Base-by-base conservation (phyloP, 176 grass and related monocot genomes). In the Paspalum vaginatum region DNA sequence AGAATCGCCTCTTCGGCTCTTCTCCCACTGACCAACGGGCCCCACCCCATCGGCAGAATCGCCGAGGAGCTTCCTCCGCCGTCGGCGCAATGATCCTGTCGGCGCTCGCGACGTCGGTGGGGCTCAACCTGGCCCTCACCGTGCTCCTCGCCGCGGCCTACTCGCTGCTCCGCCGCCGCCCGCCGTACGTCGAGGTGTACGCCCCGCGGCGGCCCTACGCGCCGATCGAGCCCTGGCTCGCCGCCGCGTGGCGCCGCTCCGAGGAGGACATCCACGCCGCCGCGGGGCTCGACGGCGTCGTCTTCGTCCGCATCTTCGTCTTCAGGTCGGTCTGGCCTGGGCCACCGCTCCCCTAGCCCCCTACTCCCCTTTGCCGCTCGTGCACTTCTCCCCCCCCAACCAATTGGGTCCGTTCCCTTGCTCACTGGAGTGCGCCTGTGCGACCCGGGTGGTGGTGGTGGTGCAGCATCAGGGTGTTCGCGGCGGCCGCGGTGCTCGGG, bases 71-170 rank as follows among this genome's bases (percentile, higher is more conserved):
- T 42, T 37, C 8, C 4, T 11, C 49, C 14, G 13, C 4, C 11
- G 26, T 42, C 51, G 79, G 18, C 58, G 76, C 32, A 47, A 95
- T 91, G 92, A 93, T 98, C 85, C 75, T 98, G 75, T 98, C 96
- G 41, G 96, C 96, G 87, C 84, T 95, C 41, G 70, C 88, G 46
- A 98, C 96, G 83, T 81, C 96, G 53, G 92, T 98, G 79, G 96
- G 92, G 62, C 61, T 98, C 77, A 98, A 98, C 84, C 81, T 98
- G 45, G 88, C 82, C 71, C 77, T 95, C 46, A 89, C 86, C 65
- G 43, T 93, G 63, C 84, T 98, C 43, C 89, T 95, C 61, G 89
- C 79, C 21, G 72, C 79, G 44, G 83, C 80, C 53, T 98, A 93
- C 90, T 66, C 92, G 62, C 76, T 98, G 57, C 86, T 98, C 72